phyloP scores from a whole-genome alignment of 1,284 basidiomycete species.

The Fistulina hepatica region DNA sequence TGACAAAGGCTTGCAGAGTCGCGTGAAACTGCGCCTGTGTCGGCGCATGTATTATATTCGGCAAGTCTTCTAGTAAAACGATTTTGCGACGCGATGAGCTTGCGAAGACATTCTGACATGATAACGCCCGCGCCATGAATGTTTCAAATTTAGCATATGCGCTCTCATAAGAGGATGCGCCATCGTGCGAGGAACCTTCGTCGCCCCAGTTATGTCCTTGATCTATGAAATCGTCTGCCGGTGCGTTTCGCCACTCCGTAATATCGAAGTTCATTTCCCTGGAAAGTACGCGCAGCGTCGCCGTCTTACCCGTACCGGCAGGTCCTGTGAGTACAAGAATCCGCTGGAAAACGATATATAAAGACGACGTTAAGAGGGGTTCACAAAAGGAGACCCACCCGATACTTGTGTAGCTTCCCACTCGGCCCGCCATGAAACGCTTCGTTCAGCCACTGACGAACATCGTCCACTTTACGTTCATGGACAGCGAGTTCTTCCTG shows the following conservation, averaged over 20 bases:
- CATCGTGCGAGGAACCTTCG: constrained; percentile 4
- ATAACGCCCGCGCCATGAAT: constrained; percentile 67
- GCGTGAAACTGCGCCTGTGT: constrained; percentile 74
- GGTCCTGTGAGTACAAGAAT: constrained; percentile 83
- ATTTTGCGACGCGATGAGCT: constrained; percentile 32
- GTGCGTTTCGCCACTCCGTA: constrained; percentile 71
- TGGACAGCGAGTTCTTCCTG: constrained; percentile 84
- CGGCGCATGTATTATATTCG: constrained; percentile 72
- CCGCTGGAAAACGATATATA: constrained; percentile 37
- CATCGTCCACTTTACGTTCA: constrained; percentile 75
- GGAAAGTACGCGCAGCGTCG: constrained; percentile 69
- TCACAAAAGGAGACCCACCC: constrained; percentile 37
- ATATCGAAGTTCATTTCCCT: constrained; percentile 71
- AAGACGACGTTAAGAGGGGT: constrained; percentile 1
- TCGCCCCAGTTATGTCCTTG: too few relatives aligned
- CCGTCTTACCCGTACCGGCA: constrained; percentile 85
- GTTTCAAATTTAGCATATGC: constrained; percentile 68
- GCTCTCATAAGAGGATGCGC: constrained; percentile 15
- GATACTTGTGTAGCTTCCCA: constrained; percentile 62
- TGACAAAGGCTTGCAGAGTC: constrained; percentile 48
- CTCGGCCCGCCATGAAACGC: constrained; percentile 64
- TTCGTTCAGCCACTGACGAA: constrained; percentile 78
- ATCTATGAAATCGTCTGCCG: constrained; percentile 8
- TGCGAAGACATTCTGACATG: constrained; percentile 47
- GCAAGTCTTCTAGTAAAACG: constrained; percentile 86